Evolutionary conservation across 140 eudicot genomes (phyloP), one percentile per base, ranked within the genome.

Genomic region (Cichorium intybus): DNA sequence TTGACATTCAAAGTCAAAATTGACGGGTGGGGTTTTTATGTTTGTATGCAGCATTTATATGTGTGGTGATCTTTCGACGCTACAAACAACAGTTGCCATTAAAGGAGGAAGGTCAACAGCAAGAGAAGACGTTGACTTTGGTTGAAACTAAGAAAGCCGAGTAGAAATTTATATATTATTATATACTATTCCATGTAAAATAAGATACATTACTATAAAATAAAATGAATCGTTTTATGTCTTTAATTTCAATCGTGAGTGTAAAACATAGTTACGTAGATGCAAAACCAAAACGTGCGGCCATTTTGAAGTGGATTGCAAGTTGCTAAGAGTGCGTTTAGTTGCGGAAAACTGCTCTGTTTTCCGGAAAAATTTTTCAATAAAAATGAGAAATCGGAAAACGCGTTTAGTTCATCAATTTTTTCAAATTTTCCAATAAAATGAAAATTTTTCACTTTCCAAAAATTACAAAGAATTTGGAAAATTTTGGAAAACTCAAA

Each of bases 11-110:
- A 64, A 23, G 17, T 64, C 5, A 49, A 56, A 12, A 35, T 35
- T 34, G 41, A 34, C 5, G 39, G 21, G 33, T 47, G 26, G 14
- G 28, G 29, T n/a, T 26, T 76, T 63, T 43, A n/a, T 60, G 46
- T 69, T 3, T 61, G 24, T 45, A 27, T 83, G 86, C 79, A 93
- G 99, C 95, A 4, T 93, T 93, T 74, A 77, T 93, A 66, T 77
- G 81, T 60, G 77, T 93, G 64, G 99, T 93, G 76, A 72, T 93
- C 64, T 62, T 83, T 62, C 87, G 95, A 53, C 78, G 81, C 46
- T 65, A 56, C 46, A 77, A 79, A 61, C 94, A 88, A 60, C 67
- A 72, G 33, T 76, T 73, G 41, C 74, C 71, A 33, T 67, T 29
- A 62, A 57, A 73, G 33, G 84, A 59, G 35, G 73, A 68, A 60